phyloP scores from a whole-genome alignment of 1,284 basidiomycete genomes.

The Phlebopus sp. region DNA sequence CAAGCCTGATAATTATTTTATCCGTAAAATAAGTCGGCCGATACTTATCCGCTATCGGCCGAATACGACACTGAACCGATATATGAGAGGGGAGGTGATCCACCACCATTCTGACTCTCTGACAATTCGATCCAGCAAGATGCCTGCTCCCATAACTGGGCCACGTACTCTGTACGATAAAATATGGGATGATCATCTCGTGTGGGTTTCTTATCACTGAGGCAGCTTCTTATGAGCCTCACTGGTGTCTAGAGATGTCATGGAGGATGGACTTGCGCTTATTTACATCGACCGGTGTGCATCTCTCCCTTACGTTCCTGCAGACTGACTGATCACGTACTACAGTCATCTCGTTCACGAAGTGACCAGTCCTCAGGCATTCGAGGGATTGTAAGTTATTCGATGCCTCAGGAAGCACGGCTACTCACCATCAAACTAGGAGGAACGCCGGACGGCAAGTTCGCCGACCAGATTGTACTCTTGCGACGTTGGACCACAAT shows the following conservation, averaged over 20 bases:
- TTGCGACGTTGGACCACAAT: constrained; percentile 95
- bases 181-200: constrained; percentile 94
- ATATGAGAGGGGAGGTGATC: background rate
- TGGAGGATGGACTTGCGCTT: constrained; percentile 82
- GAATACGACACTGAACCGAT: background rate
- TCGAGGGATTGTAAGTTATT: constrained; percentile 80
- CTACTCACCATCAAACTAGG: constrained; percentile 37
- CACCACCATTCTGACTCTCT: constrained; percentile 1
- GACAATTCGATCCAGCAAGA: constrained; percentile 24
- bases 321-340: constrained; percentile 3
- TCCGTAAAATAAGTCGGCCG: background rate
- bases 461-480: constrained; percentile 89
- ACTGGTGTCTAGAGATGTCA: constrained; percentile 52
- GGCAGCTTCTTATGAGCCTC: constrained; percentile 10
- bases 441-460: constrained; percentile 81
- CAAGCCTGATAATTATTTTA: background rate
- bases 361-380: constrained; percentile 95
- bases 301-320: background rate
- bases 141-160: constrained; percentile 54
- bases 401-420: background rate
- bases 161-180: constrained; percentile 93
- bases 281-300: constrained; percentile 89
- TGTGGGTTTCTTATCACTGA: constrained; percentile 49
- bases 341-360: constrained; percentile 90
- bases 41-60: constrained; percentile 2